These are phyloP conservation scores for Penicillium pulvis DNA, from an alignment of 495 filamentous ascomycete genomes.

Conservation along the genomic window DNA sequence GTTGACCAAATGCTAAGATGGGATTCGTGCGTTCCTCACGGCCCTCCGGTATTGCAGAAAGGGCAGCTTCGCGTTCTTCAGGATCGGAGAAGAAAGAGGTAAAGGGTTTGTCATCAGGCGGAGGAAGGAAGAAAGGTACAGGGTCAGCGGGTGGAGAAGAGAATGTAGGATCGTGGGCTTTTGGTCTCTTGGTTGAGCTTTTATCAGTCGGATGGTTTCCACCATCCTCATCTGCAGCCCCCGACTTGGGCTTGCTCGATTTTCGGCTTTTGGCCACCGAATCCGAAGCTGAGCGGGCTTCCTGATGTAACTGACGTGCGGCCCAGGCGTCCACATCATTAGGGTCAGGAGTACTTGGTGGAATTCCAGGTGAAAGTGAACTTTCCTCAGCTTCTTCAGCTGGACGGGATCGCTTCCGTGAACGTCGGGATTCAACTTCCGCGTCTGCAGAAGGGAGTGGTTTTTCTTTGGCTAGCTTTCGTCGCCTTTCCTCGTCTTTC, in stretches of 20 bases:
- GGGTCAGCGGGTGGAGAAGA: conserved; percentile 11
- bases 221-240: conserved; percentile 11
- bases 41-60: not conserved
- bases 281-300: conserved; percentile 57
- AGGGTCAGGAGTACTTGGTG: conserved; percentile 56
- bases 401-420: conserved; percentile 28
- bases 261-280: conserved; percentile 36
- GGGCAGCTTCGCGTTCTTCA: conserved; percentile 58
- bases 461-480: conserved; percentile 69
- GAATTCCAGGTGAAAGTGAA: conserved; percentile 28
- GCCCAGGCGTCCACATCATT: conserved; percentile 75
- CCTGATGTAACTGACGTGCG: conserved; percentile 72
- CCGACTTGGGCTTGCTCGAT: conserved; percentile 17
- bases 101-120: conserved; percentile 64
- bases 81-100: conserved; percentile 81
- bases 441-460: conserved; percentile 33
- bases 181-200: conserved; percentile 37
- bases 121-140: conserved; percentile 60
- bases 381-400: conserved; percentile 22
- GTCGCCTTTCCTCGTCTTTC: conserved; percentile 86
- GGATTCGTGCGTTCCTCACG: conserved; percentile 35
- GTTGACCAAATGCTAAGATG: conserved; percentile 72
- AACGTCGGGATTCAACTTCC: conserved; percentile 23
- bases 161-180: conserved; percentile 14
- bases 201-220: conserved; percentile 21